Evolutionary conservation across 23 red algal species (phyloP).

Genomic region (Gracilaria gracilis): DNA sequence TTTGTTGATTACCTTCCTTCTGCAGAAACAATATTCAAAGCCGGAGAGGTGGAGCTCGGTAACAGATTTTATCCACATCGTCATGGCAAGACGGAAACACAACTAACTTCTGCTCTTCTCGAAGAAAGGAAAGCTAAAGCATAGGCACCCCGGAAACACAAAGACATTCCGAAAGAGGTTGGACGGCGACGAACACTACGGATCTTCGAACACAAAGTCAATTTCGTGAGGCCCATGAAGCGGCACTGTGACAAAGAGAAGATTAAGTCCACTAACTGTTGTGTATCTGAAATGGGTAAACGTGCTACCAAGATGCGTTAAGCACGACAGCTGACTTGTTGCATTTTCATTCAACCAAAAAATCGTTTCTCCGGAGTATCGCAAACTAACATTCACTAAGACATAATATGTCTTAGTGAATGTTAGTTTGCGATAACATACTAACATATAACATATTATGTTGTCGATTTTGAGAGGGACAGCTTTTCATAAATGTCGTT

Average conservation of each 20-base stretch:
- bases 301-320: neutral
- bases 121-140: neutral
- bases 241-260: conserved; percentile 20
- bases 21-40: conserved; percentile 9
- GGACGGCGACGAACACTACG: neutral
- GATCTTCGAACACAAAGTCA: conserved; percentile 5
- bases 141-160: neutral
- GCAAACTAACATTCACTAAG: too few relatives aligned
- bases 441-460: neutral
- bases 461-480: neutral
- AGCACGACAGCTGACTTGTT: neutral
- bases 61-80: conserved; percentile 11
- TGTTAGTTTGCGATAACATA: too few relatives aligned
- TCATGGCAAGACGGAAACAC: conserved; percentile 2
- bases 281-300: neutral
- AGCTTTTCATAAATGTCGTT: neutral
- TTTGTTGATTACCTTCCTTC: conserved; percentile 6
- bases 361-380: conserved; percentile 4
- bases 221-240: neutral
- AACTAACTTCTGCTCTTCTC: conserved; percentile 10
- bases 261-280: neutral
- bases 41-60: neutral
- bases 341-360: conserved; percentile 42
- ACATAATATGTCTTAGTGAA: too few relatives aligned
- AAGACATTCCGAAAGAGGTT: neutral